Conservation (phyloP, 768 basidiomycete species). For the Leccinum boreale region DNA sequence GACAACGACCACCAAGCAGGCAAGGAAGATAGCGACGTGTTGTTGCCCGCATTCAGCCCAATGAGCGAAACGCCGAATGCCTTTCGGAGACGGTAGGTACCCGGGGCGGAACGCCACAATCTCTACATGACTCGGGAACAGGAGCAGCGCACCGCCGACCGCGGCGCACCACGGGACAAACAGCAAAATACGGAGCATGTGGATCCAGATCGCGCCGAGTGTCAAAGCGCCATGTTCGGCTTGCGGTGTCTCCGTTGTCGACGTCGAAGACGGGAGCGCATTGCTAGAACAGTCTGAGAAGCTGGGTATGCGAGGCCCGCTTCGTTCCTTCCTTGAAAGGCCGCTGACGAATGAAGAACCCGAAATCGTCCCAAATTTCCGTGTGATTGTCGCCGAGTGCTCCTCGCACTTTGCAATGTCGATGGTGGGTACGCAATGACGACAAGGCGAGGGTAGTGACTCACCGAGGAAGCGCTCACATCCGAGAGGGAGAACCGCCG, state of each 20-base stretch:
- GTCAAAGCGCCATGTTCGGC: background rate
- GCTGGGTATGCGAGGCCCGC: conserved; percentile 11
- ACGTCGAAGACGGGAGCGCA: background rate
- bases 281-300: background rate
- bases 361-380: conserved; percentile 27
- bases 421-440: background rate
- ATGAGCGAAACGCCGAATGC: conserved; percentile 37
- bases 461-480: conserved; percentile 11
- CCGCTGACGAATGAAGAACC: conserved; percentile 14
- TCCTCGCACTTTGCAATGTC: background rate
- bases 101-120: conserved; percentile 28
- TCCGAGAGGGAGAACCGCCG: conserved; percentile 31
- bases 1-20: conserved; percentile 10
- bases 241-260: background rate
- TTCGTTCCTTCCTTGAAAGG: conserved; percentile 7
- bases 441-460: background rate
- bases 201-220: background rate
- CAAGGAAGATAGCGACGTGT: conserved; percentile 35
- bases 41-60: conserved; percentile 35
- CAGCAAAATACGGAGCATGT: conserved; percentile 16
- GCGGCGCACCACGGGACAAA: conserved; percentile 37
- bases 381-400: conserved; percentile 4
- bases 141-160: conserved; percentile 32
- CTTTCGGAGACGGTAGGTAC: conserved; percentile 27
- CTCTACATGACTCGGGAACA: conserved; percentile 28